phyloP scores from a whole-genome alignment of 768 basidiomycete species.

The Hygrocybe coccinea region DNA sequence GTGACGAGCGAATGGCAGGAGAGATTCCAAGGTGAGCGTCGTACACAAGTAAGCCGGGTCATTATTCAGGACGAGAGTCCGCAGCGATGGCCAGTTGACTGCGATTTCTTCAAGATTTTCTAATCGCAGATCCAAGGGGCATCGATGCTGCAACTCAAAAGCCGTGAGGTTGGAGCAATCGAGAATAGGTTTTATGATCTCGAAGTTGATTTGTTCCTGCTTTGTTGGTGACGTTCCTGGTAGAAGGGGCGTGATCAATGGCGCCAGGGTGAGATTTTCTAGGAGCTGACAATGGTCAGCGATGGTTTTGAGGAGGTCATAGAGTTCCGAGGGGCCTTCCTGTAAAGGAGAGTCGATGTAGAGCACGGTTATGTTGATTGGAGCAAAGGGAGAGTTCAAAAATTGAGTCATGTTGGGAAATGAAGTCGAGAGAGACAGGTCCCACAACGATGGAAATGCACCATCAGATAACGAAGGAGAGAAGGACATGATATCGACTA shows the following conservation, averaged over 20 bases:
- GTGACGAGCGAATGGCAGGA: constrained; percentile 38
- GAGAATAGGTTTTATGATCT: too few species aligned
- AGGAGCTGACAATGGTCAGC: constrained; percentile 47
- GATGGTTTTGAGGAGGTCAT: constrained; percentile 37
- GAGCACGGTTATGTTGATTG: constrained; percentile 45
- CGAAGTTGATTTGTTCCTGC: too few species aligned
- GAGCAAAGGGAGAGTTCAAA: constrained; percentile 41
- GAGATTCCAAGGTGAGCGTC: constrained; percentile 34
- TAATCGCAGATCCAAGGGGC: constrained; percentile 35
- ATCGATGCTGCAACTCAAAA: constrained; percentile 35
- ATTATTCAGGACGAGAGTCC: constrained; percentile 41
- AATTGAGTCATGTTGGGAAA: constrained; percentile 44
- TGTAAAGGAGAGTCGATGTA: constrained; percentile 46
- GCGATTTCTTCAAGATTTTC: constrained; percentile 46
- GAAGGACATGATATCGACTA: constrained; percentile 42
- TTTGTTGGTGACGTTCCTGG: too few species aligned
- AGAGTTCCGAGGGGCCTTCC: constrained; percentile 32
- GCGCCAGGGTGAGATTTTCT: constrained; percentile 40
- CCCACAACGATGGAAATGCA: constrained; percentile 50
- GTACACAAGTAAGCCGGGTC: constrained; percentile 38
- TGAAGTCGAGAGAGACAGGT: constrained; percentile 45
- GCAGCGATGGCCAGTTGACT: constrained; percentile 40
- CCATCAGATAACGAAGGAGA: constrained; percentile 31
- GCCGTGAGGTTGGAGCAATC: too few species aligned
- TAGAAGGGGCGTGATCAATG: constrained; percentile 12